Base-by-base conservation (phyloP, 2,329 filamentous ascomycete species). In the Trichoderma koningiopsis region DNA sequence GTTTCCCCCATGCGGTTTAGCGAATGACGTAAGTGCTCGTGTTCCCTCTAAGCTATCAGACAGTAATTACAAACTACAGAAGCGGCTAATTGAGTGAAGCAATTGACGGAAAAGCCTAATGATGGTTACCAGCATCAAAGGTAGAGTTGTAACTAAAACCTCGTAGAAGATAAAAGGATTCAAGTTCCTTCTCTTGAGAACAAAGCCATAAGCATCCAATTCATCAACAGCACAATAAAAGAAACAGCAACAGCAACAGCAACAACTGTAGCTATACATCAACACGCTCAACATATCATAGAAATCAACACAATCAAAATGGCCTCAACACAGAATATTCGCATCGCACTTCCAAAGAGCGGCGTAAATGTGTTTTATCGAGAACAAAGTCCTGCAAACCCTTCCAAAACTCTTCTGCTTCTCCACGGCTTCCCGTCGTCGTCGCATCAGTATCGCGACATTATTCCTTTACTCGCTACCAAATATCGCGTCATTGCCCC, bases 391-490 rank as follows among this genome's bases (percentile, higher is more conserved):
- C 63, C 63, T 40, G 29, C 52, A 16, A 13, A 58, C 4, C 37
- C 53, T 8, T 66, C 63, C 10, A 66, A 43, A n/a, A 66, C 63
- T 5, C 29, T 66, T 27, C 37, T 66, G 7, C 63, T 66, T 11
- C 53, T 66, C 22, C 63, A 66, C 27, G 63, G 63, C n/a, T 66
- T 66, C 63, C 63, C 63, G n/a, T 58, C 63, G 0, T 66, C 63
- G n/a, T 66, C 63, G 8, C 63, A 66, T 13, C 63, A 66, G 24
- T 66, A 66, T 35, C 53, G 63, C 7, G 40, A 58, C 29, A 66
- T 66, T 6, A 66, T 66, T 19, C 63, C 63, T 5, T 37, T 66
- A 16, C 63, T 66, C 14, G 63, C 63, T 4, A 58, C 63, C 5
- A 47, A 66, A 16, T 66, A 58, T 35, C 53, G 63, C 47, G 63